Evolutionary conservation across 768 basidiomycete species (phyloP), one percentile per base, ranked within the genome.

Genomic region (Termitomyces sp.): DNA sequence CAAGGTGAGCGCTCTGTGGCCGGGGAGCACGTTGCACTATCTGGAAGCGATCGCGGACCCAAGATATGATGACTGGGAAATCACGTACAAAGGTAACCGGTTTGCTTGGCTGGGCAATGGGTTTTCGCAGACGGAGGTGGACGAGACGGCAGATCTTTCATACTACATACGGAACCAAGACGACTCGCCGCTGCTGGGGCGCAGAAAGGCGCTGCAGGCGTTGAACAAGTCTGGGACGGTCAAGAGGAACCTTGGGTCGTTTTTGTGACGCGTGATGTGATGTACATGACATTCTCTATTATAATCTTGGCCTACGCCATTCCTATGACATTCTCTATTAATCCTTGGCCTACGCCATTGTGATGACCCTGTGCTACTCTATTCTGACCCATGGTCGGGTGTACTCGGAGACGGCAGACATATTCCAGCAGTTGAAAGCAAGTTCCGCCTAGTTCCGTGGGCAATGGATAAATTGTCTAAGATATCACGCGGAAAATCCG

Each of bases 21-120:
- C 69, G 2, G 73, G 72, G 27, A 75, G 73, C 56, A 69, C 71
- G 19, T 49, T 73, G 50, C 73, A 75, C 53, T 75, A 73, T 41
- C 60, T 73, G 40, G 72, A 74, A 52, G 65, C 69, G 8, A 62
- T 73, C 16, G 61, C 58, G 7, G 66, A 73, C 4, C 68, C 69
- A 14, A 66, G 72, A 7, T 75, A 69, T 50, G 73, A 73, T 10
- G 70, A 73, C 46, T 75, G 73, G 72, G 63, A 70, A 34, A 64
- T 75, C 56, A 66, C 59, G 37, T 73, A 73, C 47, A 59, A 56
- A 14, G 72, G 70, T 3, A 75, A 73, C 43, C 65, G 70, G n/a
- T 73, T 73, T 57, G 62, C 69, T 5, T 73, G 63, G 61, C 59
- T 75, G 4, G 73, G 72, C 10, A 73, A 71, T 53, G 72, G 72